Evolutionary conservation across 768 basidiomycete species (phyloP), one percentile per base, ranked within the genome.

Genomic region (Lactifluus subvellereus): DNA sequence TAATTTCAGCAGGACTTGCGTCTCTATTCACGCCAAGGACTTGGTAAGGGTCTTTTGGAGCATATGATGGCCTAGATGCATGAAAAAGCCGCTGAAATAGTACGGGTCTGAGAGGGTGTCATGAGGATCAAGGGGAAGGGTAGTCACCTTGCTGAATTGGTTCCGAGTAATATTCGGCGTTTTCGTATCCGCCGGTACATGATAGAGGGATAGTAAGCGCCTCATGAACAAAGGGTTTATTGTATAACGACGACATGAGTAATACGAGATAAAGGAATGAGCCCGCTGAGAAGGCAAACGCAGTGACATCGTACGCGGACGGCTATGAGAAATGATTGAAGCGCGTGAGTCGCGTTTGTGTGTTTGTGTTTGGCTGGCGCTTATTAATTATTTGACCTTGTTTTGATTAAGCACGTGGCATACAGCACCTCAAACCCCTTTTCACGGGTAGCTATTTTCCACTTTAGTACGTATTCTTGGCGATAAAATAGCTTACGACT

Each of bases 1-100:
- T 99, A 71, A 99, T 98, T 68, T 98, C 94, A 22, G 88, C 83
- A 32, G 85, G 73, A 22, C 85, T 80, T 51, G 96, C 90, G 74
- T 94, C 92, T 69, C 85, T 85, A 69, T 81, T 81, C 8, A 98
- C 88, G 30, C 97, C 96, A 10, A 99, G 76, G n/a, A 92, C 87
- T 35, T 88, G 75, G 74, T 99, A 99, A 2, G 97, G 97, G 72
- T 92, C 87, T 74, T 90, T 95, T 18, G 82, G 72, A 8, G 83
- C 80, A 59, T 76, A 74, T 49, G 72, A 70, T 22, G 81, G 75
- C 27, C 78, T 70, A 30, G 92, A 85, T 7, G 86, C 78, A 76
- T 96, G 94, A 70, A 97, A 82, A 14, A 78, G 68, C 68, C 92
- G 89, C 91, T 94, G 69, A 20, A 56, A 35, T 57, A 22, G 65